These are phyloP conservation scores for Urostyla sp. DNA, from an alignment of 73 alveolate genomes.

Conservation along the genomic window DNA sequence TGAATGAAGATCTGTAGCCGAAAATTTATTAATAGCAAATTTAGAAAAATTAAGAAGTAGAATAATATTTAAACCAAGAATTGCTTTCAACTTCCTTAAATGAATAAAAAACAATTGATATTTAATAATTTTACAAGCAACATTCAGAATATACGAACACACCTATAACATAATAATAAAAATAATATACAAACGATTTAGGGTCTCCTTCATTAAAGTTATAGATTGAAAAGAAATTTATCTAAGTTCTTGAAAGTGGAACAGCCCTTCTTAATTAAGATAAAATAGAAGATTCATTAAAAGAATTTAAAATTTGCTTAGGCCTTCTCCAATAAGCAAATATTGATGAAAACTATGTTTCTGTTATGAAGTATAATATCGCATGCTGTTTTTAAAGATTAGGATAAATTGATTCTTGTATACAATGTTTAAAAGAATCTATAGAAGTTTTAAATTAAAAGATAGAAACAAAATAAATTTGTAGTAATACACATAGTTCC, in stretches of 20 bases:
- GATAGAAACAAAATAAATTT: neutral
- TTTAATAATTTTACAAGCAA: no score
- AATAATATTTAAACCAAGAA: no score
- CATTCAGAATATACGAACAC: no score
- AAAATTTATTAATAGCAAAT: no score
- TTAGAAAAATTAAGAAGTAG: no score
- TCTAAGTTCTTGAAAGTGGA: constrained; percentile 27
- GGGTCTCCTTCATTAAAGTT: no score
- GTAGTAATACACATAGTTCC: neutral
- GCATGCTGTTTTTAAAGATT: constrained; percentile 53
- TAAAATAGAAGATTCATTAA: constrained; percentile 24
- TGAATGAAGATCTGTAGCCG: no score
- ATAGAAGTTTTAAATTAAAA: neutral
- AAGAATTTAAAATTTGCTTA: constrained; percentile 27
- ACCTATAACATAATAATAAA: no score
- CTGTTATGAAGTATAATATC: constrained; percentile 38
- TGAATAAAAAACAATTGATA: no score
- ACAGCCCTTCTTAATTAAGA: neutral
- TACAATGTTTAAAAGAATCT: constrained; percentile 45
- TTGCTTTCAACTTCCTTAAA: no score
- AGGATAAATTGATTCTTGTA: constrained; percentile 54
- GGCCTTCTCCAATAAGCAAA: neutral
- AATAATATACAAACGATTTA: no score
- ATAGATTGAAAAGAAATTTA: neutral
- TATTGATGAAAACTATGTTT: constrained; percentile 34